Evolutionary conservation across 768 basidiomycete genomes (phyloP).

Genomic region (Gelatoporia subvermispora): DNA sequence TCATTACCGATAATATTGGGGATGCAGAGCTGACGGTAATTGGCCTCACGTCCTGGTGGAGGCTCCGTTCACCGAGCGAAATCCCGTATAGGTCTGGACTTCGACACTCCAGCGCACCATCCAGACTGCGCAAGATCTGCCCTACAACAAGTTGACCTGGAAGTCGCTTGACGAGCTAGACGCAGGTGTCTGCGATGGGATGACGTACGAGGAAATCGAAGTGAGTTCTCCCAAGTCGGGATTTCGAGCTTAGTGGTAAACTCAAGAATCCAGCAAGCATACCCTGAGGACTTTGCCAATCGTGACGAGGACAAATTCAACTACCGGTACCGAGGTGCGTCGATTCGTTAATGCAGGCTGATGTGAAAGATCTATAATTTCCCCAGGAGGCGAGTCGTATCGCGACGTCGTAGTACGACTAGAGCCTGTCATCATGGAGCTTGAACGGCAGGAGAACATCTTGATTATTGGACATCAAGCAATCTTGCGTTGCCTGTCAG

Average conservation of each 20-base stretch:
- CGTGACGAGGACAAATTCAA: conserved; percentile 99
- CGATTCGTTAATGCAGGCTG: background rate
- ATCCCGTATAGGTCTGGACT: conserved; percentile 84
- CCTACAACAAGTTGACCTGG: conserved; percentile 94
- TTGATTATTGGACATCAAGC: conserved; percentile 96
- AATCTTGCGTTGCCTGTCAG: conserved; percentile 74
- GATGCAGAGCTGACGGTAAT: conserved; percentile 79
- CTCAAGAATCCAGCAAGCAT: conserved; percentile 57
- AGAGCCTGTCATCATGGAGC: conserved; percentile 98
- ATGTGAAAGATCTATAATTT: too few relatives aligned
- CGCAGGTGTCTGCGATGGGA: conserved; percentile 98
- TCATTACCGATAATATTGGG: conserved; percentile 89
- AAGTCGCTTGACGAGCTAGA: conserved; percentile 98
- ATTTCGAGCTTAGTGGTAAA: too few relatives aligned
- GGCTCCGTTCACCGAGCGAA: background rate
- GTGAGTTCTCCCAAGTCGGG: conserved; percentile 32
- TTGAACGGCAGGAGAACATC: conserved; percentile 97
- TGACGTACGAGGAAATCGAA: conserved; percentile 99
- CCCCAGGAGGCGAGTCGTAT: conserved; percentile 86
- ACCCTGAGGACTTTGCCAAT: conserved; percentile 97
- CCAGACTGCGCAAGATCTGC: conserved; percentile 78
- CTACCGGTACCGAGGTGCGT: conserved; percentile 83
- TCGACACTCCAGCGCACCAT: conserved; percentile 94
- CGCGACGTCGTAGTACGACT: conserved; percentile 93
- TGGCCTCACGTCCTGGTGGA: background rate